phyloP scores from a whole-genome alignment of 805 yeast genomes.

The Zygotorulaspora chibaensis region DNA sequence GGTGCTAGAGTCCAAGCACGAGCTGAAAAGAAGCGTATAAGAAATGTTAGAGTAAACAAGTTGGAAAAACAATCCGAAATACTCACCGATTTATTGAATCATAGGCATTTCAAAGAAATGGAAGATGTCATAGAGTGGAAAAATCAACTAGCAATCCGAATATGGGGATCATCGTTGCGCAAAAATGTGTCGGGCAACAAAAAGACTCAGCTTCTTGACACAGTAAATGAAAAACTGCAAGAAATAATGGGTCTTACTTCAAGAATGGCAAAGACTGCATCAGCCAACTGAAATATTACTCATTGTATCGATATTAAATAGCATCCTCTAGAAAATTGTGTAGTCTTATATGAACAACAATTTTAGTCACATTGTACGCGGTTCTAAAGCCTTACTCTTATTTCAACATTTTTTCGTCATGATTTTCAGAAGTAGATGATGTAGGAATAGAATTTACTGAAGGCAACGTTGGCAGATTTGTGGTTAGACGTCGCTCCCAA shows the following conservation, averaged over 20 bases:
- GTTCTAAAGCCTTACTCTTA: neutral
- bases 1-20: constrained; percentile 25
- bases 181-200: constrained; percentile 25
- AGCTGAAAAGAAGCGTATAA: constrained; percentile 21
- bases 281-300: constrained; percentile 4
- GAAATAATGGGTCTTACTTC: constrained; percentile 21
- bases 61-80: constrained; percentile 24
- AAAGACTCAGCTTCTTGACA: constrained; percentile 28
- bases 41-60: constrained; percentile 21
- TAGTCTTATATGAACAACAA: too few species aligned
- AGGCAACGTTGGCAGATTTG: too few species aligned
- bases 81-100: constrained; percentile 24
- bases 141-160: constrained; percentile 22
- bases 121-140: constrained; percentile 27
- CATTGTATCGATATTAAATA: neutral
- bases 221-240: constrained; percentile 32
- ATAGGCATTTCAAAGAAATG: constrained; percentile 22
- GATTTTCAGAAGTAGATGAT: neutral
- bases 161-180: constrained; percentile 26
- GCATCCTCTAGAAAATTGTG: too few species aligned
- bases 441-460: too few species aligned
- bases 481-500: too few species aligned
- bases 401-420: neutral
- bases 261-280: constrained; percentile 9
- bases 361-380: neutral